phyloP scores from a whole-genome alignment of 371 early-diverging fungal genomes.

The Zychaea mexicana region DNA sequence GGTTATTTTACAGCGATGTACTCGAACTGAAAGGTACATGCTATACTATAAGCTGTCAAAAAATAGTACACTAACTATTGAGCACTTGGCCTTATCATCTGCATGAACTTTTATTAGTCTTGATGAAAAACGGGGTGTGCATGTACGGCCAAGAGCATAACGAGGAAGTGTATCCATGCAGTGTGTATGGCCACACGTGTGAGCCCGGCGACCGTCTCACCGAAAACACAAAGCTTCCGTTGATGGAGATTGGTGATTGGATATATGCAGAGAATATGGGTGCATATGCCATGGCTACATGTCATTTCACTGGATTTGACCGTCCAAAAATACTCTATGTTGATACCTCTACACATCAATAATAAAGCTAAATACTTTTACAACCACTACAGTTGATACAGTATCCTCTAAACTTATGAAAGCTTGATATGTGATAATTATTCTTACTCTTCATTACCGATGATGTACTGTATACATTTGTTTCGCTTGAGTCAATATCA shows the following conservation, averaged over 20 bases:
- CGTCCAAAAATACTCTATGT: conserved; percentile 84
- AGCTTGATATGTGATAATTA: no score
- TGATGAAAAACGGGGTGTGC: conserved; percentile 18
- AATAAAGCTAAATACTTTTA: no score
- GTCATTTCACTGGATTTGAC: conserved; percentile 91
- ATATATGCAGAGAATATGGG: conserved; percentile 95
- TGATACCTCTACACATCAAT: conserved; percentile 69
- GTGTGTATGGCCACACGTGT: conserved; percentile 97
- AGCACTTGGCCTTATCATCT: conserved; percentile 88
- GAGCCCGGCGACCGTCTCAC: conserved; percentile 95
- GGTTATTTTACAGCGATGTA: not conserved
- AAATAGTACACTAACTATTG: conserved; percentile 94
- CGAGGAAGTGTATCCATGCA: conserved; percentile 54
- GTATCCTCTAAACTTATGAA: no score
- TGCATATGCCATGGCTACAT: conserved; percentile 88
- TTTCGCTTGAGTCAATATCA: no score
- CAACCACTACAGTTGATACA: no score
- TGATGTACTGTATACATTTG: no score
- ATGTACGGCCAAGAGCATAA: conserved; percentile 6
- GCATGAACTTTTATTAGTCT: conserved; percentile 3
- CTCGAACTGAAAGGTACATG: not conserved
- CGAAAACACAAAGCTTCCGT: conserved; percentile 70
- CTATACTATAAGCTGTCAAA: not conserved
- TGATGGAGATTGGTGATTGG: conserved; percentile 95
- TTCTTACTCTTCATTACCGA: no score